Evolutionary conservation across 2,329 filamentous ascomycete species (phyloP).

Genomic region (Acrocalymma vagum): DNA sequence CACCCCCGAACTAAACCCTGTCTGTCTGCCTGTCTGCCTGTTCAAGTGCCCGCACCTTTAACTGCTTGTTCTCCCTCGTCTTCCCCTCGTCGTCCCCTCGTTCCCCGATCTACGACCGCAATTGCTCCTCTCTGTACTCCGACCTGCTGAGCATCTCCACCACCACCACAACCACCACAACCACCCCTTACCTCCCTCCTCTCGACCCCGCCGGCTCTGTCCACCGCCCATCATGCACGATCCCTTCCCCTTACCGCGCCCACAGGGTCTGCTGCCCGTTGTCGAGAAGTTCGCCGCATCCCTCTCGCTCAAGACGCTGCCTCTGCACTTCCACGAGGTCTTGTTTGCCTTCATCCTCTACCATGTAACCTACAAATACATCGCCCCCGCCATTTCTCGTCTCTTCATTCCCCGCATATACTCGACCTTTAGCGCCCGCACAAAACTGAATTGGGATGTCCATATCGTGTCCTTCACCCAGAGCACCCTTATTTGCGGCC

Average conservation of each 20-base stretch:
- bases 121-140: conserved; percentile 10
- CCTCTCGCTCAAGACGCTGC: conserved; percentile 70
- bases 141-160: conserved; percentile 14
- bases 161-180: conserved; percentile 4
- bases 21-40: too few species aligned
- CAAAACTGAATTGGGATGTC: conserved; percentile 83
- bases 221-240: conserved; percentile 68
- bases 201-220: conserved; percentile 1
- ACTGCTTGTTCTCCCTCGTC: conserved; percentile 10
- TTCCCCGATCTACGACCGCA: conserved; percentile 2
- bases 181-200: conserved; percentile 10
- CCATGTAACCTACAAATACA: conserved; percentile 69
- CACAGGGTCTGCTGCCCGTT: conserved; percentile 62
- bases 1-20: too few species aligned
- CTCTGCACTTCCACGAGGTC: conserved; percentile 81
- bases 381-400: conserved; percentile 73
- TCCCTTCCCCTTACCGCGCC: conserved; percentile 70
- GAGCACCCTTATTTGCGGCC: conserved; percentile 72
- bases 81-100: conserved; percentile 13
- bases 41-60: too few species aligned
- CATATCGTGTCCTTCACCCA: conserved; percentile 87
- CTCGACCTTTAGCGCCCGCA: conserved; percentile 66
- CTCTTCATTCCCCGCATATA: conserved; percentile 72
- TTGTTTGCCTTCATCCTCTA: conserved; percentile 73
- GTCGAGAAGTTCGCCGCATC: conserved; percentile 71